These are phyloP conservation scores for Proliferodiscus dingleyae DNA, from an alignment of 2,329 filamentous ascomycete genomes.

Conservation along the genomic window DNA sequence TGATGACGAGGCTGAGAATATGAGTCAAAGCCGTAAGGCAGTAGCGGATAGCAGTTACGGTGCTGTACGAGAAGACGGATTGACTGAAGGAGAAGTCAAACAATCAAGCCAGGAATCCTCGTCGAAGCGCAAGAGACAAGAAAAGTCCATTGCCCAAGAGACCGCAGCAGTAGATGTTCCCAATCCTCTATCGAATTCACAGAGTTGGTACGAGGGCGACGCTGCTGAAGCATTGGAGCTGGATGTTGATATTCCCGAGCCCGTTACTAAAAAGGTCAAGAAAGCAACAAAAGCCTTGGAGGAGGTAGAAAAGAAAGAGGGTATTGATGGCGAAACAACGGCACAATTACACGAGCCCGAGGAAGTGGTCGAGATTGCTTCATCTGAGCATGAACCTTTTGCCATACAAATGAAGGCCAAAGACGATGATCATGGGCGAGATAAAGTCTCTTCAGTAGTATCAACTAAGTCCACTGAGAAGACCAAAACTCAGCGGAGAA, in stretches of 20 bases:
- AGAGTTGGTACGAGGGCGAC: conserved; percentile 1
- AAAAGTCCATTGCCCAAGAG: neutral
- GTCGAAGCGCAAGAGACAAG: neutral
- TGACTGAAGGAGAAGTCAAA: conserved; percentile 2
- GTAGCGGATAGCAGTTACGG: conserved; percentile 4
- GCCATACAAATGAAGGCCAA: neutral
- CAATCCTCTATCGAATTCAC: neutral
- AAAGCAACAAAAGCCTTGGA: neutral
- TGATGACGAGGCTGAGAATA: conserved; percentile 1
- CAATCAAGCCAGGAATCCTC: neutral
- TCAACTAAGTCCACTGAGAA: neutral
- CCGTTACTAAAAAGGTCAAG: neutral
- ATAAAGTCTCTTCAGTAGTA: neutral
- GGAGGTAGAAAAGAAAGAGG: conserved; percentile 3
- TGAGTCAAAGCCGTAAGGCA: conserved; percentile 2
- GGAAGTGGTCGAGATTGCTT: neutral
- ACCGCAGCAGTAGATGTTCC: neutral
- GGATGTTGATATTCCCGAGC: neutral
- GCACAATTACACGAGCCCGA: neutral
- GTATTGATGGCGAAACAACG: neutral
- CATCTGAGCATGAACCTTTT: neutral
- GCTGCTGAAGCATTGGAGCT: neutral
- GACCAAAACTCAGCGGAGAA: neutral
- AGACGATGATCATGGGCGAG: neutral
- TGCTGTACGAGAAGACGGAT: too few species aligned